A percentile compares a stretch with the other conserved stretches of the same genome.
These are phyloP conservation scores for Immersiporthe knoxdaviesiana DNA, from an alignment of 2,329 filamentous ascomycete genomes.

Conservation along the genomic window DNA sequence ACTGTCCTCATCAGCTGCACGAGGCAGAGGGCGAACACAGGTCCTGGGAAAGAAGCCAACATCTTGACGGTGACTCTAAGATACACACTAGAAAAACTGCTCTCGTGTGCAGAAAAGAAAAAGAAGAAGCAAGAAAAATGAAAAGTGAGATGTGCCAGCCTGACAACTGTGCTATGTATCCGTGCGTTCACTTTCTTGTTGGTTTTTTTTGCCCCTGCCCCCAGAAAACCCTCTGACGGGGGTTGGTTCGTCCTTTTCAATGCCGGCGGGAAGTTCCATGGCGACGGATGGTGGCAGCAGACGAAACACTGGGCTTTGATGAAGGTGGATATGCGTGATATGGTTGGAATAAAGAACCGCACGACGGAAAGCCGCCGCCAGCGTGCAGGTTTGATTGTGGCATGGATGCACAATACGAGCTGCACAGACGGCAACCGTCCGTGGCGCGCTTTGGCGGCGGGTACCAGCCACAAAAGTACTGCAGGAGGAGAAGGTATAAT, in stretches of 20 bases:
- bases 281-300: slow-evolving; percentile 7
- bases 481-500: neutral
- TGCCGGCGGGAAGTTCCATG: neutral
- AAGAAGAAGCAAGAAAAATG: neutral
- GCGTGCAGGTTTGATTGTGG: slow-evolving; percentile 14
- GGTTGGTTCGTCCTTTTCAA: slow-evolving; percentile 7
- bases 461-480: neutral
- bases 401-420: slow-evolving; percentile 11
- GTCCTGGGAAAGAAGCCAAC: slow-evolving; percentile 10
- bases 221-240: neutral
- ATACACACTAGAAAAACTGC: neutral
- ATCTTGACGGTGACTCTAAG: neutral
- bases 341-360: neutral
- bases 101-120: neutral
- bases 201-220: too few species aligned
- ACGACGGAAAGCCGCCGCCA: slow-evolving; percentile 7
- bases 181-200: neutral
- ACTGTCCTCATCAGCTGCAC: slow-evolving; percentile 13
- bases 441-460: neutral
- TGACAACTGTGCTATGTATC: neutral
- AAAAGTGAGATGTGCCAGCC: neutral
- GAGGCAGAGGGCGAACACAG: slow-evolving; percentile 11
- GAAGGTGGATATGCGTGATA: too few species aligned
- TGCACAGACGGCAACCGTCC: neutral
- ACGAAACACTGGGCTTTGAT: slow-evolving; percentile 9